A percentile compares a stretch with the other conserved stretches of the same genome.
These are phyloP conservation scores for Cucurbita argyrosperma DNA, from an alignment of 306 rosid genomes.

Conservation along the genomic window DNA sequence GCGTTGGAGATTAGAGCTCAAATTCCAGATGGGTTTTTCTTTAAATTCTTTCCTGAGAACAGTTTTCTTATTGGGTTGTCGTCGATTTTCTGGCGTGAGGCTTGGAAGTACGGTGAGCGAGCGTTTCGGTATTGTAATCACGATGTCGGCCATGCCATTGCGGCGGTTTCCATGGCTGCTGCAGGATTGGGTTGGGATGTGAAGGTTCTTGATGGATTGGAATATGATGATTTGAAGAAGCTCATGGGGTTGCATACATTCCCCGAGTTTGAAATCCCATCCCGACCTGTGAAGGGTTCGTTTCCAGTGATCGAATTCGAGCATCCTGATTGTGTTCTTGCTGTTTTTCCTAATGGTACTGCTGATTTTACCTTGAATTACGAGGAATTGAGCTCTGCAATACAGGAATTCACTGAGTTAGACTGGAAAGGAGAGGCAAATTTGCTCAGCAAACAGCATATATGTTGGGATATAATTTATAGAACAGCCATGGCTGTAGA, in stretches of 20 bases:
- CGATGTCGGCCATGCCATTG: constrained; percentile 85
- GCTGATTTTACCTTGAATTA: constrained; percentile 42
- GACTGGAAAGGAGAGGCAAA: constrained; percentile 76
- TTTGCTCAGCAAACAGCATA: constrained; percentile 72
- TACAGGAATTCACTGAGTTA: constrained; percentile 33
- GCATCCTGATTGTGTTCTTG: constrained; percentile 79
- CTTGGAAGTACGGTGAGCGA: constrained; percentile 93
- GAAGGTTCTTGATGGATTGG: constrained; percentile 63
- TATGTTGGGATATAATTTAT: constrained; percentile 82
- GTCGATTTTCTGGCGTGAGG: constrained; percentile 91
- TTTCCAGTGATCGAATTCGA: constrained; percentile 74
- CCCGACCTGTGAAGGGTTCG: constrained; percentile 52
- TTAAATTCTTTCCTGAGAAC: constrained; percentile 31
- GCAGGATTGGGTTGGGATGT: constrained; percentile 87
- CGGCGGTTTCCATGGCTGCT: constrained; percentile 73
- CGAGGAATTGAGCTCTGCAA: constrained; percentile 36
- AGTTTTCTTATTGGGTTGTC: constrained; percentile 60
- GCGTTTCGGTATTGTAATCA: constrained; percentile 87
- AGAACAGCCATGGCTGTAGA: constrained; percentile 61
- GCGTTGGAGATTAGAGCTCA: constrained; percentile 60
- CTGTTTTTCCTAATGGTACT: constrained; percentile 47
- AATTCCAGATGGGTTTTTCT: constrained; percentile 42
- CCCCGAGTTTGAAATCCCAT: constrained; percentile 44
- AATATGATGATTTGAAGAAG: constrained; percentile 55
- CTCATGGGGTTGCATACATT: constrained; percentile 58